Evolutionary conservation across 2,329 filamentous ascomycete species (phyloP).

Genomic region (Colletotrichum orchidophilum): DNA sequence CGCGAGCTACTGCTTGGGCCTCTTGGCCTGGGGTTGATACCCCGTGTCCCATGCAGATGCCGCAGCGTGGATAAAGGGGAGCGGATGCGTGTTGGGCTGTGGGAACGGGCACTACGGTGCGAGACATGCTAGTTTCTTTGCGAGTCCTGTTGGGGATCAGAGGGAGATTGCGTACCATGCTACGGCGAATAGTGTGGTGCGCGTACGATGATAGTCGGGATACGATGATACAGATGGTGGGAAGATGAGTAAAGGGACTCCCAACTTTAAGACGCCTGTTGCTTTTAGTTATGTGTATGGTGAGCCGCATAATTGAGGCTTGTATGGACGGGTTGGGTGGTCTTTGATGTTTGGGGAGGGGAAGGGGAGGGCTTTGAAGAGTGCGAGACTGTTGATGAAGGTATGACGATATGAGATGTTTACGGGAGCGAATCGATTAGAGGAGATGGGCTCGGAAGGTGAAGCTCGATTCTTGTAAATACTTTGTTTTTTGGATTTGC

Average conservation of each 20-base stretch:
- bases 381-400: neutral
- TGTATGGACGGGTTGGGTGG: neutral
- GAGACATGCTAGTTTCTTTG: conserved; percentile 68
- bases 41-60: conserved; percentile 56
- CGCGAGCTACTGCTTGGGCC: conserved; percentile 60
- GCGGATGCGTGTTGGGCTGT: conserved; percentile 59
- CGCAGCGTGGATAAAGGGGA: conserved; percentile 60
- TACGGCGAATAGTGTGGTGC: conserved; percentile 55
- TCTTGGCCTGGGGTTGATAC: conserved; percentile 61
- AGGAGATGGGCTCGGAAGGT: neutral
- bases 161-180: conserved; percentile 67
- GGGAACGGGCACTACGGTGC: conserved; percentile 67
- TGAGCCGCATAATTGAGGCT: conserved; percentile 6
- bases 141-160: conserved; percentile 61
- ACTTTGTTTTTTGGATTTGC: neutral
- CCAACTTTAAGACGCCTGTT: conserved; percentile 55
- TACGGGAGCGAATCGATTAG: neutral
- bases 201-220: conserved; percentile 64
- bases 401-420: neutral
- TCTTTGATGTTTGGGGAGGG: neutral
- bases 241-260: conserved; percentile 59
- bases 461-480: neutral
- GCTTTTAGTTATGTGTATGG: conserved; percentile 21
- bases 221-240: conserved; percentile 62
- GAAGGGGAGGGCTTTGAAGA: neutral